Conservation (phyloP, 2,329 filamentous ascomycete genomes). For the Camillea tinctor region DNA sequence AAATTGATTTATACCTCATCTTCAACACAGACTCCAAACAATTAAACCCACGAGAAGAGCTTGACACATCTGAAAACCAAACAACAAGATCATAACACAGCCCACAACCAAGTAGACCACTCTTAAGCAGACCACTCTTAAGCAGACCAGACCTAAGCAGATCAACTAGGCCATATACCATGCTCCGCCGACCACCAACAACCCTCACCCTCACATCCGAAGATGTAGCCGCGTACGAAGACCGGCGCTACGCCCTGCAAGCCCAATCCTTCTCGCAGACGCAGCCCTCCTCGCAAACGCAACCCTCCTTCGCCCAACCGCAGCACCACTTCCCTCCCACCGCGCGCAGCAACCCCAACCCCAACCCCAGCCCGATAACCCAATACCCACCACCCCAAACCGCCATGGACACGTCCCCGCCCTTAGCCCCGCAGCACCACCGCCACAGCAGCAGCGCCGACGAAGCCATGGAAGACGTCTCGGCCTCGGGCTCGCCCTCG, state of each 20-base stretch:
- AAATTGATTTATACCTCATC: background rate
- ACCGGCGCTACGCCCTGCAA: constrained; percentile 45
- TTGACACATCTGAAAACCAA: too few species aligned
- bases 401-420: constrained; percentile 23
- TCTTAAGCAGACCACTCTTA: too few species aligned
- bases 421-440: constrained; percentile 10
- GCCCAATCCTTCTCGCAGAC: constrained; percentile 3
- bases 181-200: constrained; percentile 69
- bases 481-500: too few species aligned
- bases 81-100: too few species aligned
- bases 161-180: constrained; percentile 28
- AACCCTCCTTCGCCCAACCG: background rate
- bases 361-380: background rate
- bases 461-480: constrained; percentile 27
- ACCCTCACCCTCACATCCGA: constrained; percentile 66
- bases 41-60: too few species aligned
- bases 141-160: too few species aligned
- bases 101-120: too few species aligned
- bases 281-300: constrained; percentile 15
- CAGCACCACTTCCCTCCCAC: constrained; percentile 4
- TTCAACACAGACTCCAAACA: background rate
- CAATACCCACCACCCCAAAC: background rate
- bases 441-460: constrained; percentile 16
- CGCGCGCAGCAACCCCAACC: constrained; percentile 1
- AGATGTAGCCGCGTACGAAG: constrained; percentile 70